Evolutionary conservation across 2,329 filamentous ascomycete genomes (phyloP).

Genomic region (Pseudocercospora crystallina): DNA sequence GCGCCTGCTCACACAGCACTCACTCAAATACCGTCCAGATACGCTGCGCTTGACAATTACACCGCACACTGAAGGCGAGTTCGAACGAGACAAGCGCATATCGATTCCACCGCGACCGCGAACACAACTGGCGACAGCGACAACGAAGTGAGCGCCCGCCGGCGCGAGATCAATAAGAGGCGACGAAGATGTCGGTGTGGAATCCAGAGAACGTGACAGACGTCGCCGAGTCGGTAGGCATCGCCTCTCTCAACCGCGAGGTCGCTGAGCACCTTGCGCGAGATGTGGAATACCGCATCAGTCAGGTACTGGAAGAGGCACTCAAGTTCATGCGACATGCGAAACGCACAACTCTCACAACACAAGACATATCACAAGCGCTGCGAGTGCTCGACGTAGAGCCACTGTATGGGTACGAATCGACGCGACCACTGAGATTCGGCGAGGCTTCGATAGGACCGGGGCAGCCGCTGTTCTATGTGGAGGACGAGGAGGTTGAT

Average conservation of each 20-base stretch:
- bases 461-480: constrained; percentile 92
- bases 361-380: constrained; percentile 85
- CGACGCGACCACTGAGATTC: constrained; percentile 81
- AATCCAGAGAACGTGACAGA: constrained; percentile 95
- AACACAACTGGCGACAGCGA: too few species aligned
- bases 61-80: too few species aligned
- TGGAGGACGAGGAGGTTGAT: constrained; percentile 97
- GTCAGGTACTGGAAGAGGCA: constrained; percentile 89
- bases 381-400: constrained; percentile 86
- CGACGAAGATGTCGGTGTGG: constrained; percentile 65
- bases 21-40: too few species aligned
- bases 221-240: constrained; percentile 93
- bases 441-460: constrained; percentile 92
- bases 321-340: constrained; percentile 94
- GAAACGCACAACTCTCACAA: constrained; percentile 80
- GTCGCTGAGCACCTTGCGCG: constrained; percentile 83
- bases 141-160: too few species aligned
- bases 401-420: constrained; percentile 94
- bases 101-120: too few species aligned
- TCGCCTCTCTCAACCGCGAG: constrained; percentile 77
- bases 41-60: too few species aligned
- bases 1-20: too few species aligned
- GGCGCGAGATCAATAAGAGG: too few species aligned
- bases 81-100: too few species aligned
- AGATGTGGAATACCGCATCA: constrained; percentile 92